phyloP scores from a whole-genome alignment of 352 stramenopile genomes.

The Phytophthora colocasiae region DNA sequence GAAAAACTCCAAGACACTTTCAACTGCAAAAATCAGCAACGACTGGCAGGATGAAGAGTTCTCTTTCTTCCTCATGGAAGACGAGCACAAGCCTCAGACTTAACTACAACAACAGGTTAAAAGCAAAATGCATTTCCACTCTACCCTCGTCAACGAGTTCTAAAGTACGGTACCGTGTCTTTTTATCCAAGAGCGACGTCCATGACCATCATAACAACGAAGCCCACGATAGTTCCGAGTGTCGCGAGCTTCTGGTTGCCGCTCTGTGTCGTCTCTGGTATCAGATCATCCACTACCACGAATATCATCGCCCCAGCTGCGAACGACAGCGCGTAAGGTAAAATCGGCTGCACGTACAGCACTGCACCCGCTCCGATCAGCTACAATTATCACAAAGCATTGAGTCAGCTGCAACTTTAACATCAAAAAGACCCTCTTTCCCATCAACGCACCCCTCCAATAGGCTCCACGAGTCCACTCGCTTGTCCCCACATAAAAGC shows the following conservation, averaged over 20 bases:
- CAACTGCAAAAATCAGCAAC: conserved; percentile 1
- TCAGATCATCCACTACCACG: conserved; percentile 92
- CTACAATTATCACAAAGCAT: conserved; percentile 39
- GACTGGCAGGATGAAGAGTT: conserved; percentile 45
- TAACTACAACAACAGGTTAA: conserved; percentile 20
- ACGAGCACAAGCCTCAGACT: conserved; percentile 16
- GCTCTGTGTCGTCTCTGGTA: conserved; percentile 89
- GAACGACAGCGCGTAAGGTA: conserved; percentile 92
- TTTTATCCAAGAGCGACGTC: conserved; percentile 82
- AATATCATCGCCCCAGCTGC: conserved; percentile 93
- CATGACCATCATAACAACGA: conserved; percentile 94
- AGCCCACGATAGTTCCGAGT: conserved; percentile 87
- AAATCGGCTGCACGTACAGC: conserved; percentile 86
- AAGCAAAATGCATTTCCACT: conserved; percentile 28
- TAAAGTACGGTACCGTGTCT: conserved; percentile 22
- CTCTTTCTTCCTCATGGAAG: conserved; percentile 64
- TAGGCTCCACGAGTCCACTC: conserved; percentile 88
- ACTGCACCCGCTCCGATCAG: conserved; percentile 86
- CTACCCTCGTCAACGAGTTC: conserved; percentile 2
- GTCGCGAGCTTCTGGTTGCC: conserved; percentile 90
- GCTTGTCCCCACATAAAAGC: conserved; percentile 93
- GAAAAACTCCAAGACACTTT: conserved; percentile 1
- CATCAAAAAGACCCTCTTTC: background rate
- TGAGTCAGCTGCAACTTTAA: background rate
- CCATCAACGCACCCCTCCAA: conserved; percentile 74